Evolutionary conservation across 257 asterid genomes (phyloP), one percentile per base, ranked within the genome.

Genomic region (Solanum chiquidenum): DNA sequence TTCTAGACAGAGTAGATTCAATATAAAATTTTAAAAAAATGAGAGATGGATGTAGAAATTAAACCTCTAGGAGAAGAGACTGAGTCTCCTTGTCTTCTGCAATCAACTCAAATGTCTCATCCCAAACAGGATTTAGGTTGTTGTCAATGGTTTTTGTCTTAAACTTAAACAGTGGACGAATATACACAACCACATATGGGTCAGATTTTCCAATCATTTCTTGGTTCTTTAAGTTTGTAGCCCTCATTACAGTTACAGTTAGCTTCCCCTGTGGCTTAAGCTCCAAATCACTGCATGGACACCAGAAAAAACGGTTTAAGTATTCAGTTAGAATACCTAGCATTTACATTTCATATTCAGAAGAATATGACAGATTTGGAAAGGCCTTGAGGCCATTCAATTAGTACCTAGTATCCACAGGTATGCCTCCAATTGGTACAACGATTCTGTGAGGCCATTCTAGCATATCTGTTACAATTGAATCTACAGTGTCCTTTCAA

Each of bases 381-480:
- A 74, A 74, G 82, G 49, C 31, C 52, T 73, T 20, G 29, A 55
- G 25, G 25, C 64, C 64, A 55, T 55, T 55, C 25, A 55, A 55
- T 55, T 55, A 11, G 25, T 55, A 97, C 99, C 98, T 97, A 16
- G 90, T 85, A 92, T 97, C 99, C 58, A 96, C 93, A 91, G 96
- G 98, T 72, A 89, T 87, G 86, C 99, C 99, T 82, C 99, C 99
- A 73, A 97, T 94, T 85, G 99, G 99, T 89, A 97, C 99, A 86
- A 97, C 99, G 88, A 97, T 97, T 87, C 99, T 91, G 94, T 97
- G 99, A 84, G 99, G 99, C 99, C 99, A 97, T 90, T 96, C 98
- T 40, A 97, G 98, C 98, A 89, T 95, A 90, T 97, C 99, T 12
- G 92, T 91, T 84, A 97, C 95, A 49, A 97, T 97, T 80, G 99